A percentile compares a stretch with the other conserved stretches of the same genome.
These are phyloP conservation scores for Erodium maritimum DNA, from an alignment of 345 rosid species.

Conservation along the genomic window DNA sequence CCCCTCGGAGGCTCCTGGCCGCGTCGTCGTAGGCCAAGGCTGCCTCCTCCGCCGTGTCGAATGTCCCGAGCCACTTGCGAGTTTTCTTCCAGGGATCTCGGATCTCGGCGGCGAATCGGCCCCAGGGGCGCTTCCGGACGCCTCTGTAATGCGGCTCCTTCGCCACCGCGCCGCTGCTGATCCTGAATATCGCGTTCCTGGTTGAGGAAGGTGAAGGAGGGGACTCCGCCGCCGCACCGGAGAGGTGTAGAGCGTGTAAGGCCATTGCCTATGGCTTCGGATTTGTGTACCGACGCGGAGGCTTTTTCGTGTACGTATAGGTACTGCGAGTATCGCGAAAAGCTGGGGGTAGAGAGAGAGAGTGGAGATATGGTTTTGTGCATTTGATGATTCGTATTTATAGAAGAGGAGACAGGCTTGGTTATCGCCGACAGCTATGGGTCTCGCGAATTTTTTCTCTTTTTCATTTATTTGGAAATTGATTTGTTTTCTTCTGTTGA, in stretches of 20 bases:
- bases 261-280: no score
- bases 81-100: constrained; percentile 6
- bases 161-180: neutral
- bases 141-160: neutral
- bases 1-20: neutral
- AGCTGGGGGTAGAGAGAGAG: no score
- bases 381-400: no score
- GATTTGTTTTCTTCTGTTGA: no score
- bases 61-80: neutral
- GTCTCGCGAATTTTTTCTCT: no score
- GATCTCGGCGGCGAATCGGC: constrained; percentile 6
- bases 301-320: no score
- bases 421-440: no score
- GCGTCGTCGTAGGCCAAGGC: neutral
- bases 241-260: neutral
- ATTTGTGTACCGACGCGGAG: no score
- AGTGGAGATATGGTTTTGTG: neutral
- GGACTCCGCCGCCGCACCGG: neutral
- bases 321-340: no score
- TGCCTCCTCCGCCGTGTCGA: neutral
- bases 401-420: no score
- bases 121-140: constrained; percentile 4
- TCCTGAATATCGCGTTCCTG: neutral
- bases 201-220: neutral
- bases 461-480: no score